Conservation (phyloP, 2,329 filamentous ascomycete species). For the Dryadomyces sulphureus region DNA sequence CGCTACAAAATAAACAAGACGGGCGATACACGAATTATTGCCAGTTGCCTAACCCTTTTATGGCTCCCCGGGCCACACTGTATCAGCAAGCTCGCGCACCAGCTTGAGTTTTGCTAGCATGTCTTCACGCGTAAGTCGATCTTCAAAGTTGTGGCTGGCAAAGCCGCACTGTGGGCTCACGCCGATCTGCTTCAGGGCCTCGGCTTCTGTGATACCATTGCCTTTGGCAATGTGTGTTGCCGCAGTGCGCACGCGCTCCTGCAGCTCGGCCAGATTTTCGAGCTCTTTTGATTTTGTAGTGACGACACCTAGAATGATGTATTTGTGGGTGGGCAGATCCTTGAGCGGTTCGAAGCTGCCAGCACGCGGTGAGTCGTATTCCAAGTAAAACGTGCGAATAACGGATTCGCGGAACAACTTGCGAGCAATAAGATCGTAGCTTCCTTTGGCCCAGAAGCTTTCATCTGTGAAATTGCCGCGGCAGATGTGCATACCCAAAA, state of each 20-base stretch:
- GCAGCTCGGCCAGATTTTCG: slow-evolving; percentile 6
- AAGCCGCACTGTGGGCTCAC: slow-evolving; percentile 59
- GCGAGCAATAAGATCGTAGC: slow-evolving; percentile 46
- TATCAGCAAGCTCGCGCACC: slow-evolving; percentile 49
- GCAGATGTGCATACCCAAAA: slow-evolving; percentile 57
- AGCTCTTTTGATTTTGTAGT: slow-evolving; percentile 12
- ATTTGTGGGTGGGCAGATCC: slow-evolving; percentile 43
- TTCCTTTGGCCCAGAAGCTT: slow-evolving; percentile 48
- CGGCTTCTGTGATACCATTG: slow-evolving; percentile 42
- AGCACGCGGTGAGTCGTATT: slow-evolving; percentile 35
- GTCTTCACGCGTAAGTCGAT: slow-evolving; percentile 48
- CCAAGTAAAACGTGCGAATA: slow-evolving; percentile 37
- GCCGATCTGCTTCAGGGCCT: slow-evolving; percentile 49
- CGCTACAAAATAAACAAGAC: no score
- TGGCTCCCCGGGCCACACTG: slow-evolving; percentile 37
- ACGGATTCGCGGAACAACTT: slow-evolving; percentile 45
- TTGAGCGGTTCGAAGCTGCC: slow-evolving; percentile 48
- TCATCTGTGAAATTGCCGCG: slow-evolving; percentile 46
- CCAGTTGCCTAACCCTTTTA: no score
- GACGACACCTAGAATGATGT: slow-evolving; percentile 45
- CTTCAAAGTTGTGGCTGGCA: slow-evolving; percentile 54
- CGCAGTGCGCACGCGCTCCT: slow-evolving; percentile 37
- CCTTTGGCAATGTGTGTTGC: slow-evolving; percentile 54
- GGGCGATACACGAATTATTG: no score
- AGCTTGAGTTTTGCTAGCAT: slow-evolving; percentile 59